Percentiles rank a stretch among this genome's conserved stretches.
Evolutionary conservation across 164 flowering plant species (phyloP).

Genomic region (Nymphaea colorata): DNA sequence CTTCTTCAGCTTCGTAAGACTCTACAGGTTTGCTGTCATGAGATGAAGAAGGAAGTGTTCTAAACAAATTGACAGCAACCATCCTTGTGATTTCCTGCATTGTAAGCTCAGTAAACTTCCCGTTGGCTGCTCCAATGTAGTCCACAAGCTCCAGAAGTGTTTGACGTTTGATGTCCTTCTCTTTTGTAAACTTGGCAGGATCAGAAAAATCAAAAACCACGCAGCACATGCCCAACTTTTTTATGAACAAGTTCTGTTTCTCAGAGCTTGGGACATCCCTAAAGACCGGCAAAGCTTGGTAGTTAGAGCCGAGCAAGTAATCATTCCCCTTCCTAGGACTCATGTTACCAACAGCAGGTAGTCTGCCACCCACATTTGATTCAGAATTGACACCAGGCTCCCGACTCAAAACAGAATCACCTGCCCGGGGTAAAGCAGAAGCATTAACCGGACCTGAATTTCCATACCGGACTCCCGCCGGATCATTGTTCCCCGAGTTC

Average conservation of each 20-base stretch:
- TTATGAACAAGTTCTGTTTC: slow-evolving; percentile 56
- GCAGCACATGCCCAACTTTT: slow-evolving; percentile 60
- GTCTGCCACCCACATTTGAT: slow-evolving; percentile 12
- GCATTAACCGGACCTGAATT: not conserved
- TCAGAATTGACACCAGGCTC: slow-evolving; percentile 14
- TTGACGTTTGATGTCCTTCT: slow-evolving; percentile 73
- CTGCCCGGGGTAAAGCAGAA: slow-evolving; percentile 7
- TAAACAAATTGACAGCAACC: slow-evolving; percentile 63
- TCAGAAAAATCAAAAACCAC: slow-evolving; percentile 66
- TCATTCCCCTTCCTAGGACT: slow-evolving; percentile 25
- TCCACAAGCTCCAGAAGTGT: slow-evolving; percentile 75
- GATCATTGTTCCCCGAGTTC: slow-evolving; percentile 26
- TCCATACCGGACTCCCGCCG: slow-evolving; percentile 12
- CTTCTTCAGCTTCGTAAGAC: slow-evolving; percentile 68
- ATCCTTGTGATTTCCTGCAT: slow-evolving; percentile 55
- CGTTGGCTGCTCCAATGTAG: slow-evolving; percentile 55
- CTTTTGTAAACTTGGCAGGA: slow-evolving; percentile 57
- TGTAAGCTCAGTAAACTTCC: slow-evolving; percentile 44
- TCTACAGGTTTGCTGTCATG: slow-evolving; percentile 46
- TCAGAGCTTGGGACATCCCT: slow-evolving; percentile 64
- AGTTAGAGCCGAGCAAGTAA: slow-evolving; percentile 14
- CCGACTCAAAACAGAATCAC: slow-evolving; percentile 9
- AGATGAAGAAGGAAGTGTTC: slow-evolving; percentile 43
- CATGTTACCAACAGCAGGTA: slow-evolving; percentile 2
- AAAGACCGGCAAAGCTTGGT: slow-evolving; percentile 60